Conservation (phyloP, 768 basidiomycete genomes). For the Dioszegia crocea region DNA sequence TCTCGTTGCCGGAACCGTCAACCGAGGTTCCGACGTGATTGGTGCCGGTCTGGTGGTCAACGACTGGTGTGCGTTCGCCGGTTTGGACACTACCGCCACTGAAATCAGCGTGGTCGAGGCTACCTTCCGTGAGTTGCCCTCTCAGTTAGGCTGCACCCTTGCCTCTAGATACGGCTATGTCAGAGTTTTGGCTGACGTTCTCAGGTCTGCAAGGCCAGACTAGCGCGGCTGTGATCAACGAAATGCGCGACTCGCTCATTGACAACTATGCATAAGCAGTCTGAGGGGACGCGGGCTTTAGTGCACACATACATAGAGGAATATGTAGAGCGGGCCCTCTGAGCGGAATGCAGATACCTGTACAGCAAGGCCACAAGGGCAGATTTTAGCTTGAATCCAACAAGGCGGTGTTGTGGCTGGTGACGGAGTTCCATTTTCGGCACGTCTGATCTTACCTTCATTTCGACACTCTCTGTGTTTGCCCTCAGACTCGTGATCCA, state of each 20-base stretch:
- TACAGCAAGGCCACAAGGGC: too few relatives aligned
- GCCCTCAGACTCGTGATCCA: too few relatives aligned
- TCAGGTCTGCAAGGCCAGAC: constrained; percentile 83
- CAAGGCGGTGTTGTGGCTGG: too few relatives aligned
- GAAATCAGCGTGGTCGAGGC: constrained; percentile 98
- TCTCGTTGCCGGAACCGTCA: constrained; percentile 94
- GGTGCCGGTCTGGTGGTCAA: constrained; percentile 97
- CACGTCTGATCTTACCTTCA: too few relatives aligned
- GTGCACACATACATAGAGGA: too few relatives aligned
- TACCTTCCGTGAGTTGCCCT: constrained; percentile 73
- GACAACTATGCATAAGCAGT: constrained; percentile 74
- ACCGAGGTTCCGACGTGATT: constrained; percentile 95
- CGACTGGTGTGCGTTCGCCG: constrained; percentile 99
- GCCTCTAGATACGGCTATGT: neutral
- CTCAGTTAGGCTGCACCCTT: neutral
- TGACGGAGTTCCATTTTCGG: too few relatives aligned
- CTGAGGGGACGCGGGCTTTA: neutral
- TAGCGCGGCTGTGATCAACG: constrained; percentile 74
- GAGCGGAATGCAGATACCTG: neutral
- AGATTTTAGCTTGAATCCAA: too few relatives aligned
- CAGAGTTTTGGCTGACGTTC: neutral
- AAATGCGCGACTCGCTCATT: constrained; percentile 86
- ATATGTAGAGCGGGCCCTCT: too few relatives aligned
- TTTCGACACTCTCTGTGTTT: too few relatives aligned
- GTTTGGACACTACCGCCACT: constrained; percentile 97